Conservation (phyloP, 2,329 filamentous ascomycete species). For the Alternaria incomplexa region DNA sequence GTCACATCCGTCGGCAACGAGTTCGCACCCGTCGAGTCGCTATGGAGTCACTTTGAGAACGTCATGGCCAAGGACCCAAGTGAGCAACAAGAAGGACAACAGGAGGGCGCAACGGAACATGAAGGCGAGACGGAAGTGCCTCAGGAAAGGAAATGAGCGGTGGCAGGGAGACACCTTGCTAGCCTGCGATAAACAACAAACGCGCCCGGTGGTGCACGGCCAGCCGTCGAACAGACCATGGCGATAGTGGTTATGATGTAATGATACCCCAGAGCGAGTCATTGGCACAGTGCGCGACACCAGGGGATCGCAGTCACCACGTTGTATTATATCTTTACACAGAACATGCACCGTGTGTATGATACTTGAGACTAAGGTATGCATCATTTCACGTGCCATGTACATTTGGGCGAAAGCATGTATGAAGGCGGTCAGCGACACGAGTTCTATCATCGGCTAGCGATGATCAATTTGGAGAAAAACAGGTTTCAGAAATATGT, state of each 20-base stretch:
- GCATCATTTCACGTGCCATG: background rate
- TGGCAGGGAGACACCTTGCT: background rate
- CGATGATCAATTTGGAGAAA: background rate
- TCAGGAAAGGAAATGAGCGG: slow-evolving; percentile 26
- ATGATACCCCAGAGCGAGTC: slow-evolving; percentile 16
- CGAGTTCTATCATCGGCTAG: background rate
- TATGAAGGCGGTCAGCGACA: background rate
- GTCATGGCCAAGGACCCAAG: slow-evolving; percentile 82
- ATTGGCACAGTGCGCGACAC: background rate
- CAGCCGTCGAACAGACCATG: background rate
- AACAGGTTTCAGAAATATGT: slow-evolving; percentile 18
- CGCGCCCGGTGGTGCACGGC: background rate
- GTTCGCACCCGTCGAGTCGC: slow-evolving; percentile 92
- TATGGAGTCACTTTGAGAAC: slow-evolving; percentile 97
- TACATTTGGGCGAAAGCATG: background rate
- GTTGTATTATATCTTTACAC: background rate
- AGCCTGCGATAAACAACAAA: background rate
- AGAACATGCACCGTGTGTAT: background rate
- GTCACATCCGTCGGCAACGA: slow-evolving; percentile 95
- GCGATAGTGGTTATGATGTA: slow-evolving; percentile 7
- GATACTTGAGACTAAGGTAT: background rate
- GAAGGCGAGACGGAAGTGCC: slow-evolving; percentile 27
- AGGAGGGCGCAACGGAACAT: slow-evolving; percentile 32
- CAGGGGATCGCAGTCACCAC: background rate
- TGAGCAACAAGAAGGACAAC: slow-evolving; percentile 37